Evolutionary conservation across 1,284 basidiomycete genomes (phyloP), one percentile per base, ranked within the genome.

Genomic region (Dichomitus squalens): DNA sequence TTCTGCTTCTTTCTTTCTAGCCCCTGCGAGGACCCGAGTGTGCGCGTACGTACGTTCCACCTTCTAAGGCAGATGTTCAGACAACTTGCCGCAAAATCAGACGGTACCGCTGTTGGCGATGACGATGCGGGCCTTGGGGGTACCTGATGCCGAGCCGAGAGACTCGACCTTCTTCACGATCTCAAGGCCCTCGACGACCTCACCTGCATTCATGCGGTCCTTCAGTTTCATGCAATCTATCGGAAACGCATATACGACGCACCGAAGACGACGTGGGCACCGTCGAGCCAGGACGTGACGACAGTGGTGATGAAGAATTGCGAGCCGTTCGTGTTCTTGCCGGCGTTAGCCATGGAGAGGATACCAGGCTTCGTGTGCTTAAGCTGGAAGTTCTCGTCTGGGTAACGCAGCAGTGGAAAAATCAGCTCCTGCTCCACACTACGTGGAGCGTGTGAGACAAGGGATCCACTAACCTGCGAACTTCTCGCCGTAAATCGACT

Each of bases 401-500:
- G 18, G 18, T 18, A 18, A 47, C 7, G 29, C 18, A 31, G 66
- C 63, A 35, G 39, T n/a, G 46, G 27, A 29, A 12, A 18, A 16
- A 21, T 56, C 38, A 57, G 44, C 40, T 39, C 31, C 48, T 38
- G 38, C 36, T 25, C 27, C 25, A 20, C 33, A 58, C 47, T 25
- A 16, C 39, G 9, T n/a, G 38, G 43, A 31, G 40, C 27, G 49
- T 27, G 18, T 9, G 41, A n/a, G 8, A n/a, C 12, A 11, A 16
- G 21, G 38, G 31, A 9, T 21, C 23, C 11, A 64, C 77, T 59
- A 51, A 87, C 88, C 89, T n/a, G 66, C 73, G 63, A 92, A 94
- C 70, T 90, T 93, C 65, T 85, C 82, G 64, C 96, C 95, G 67
- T 96, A 98, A 75, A 98, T 98, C 25, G 89, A 93, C 75, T 89